Conservation (phyloP, 805 yeast genomes). For the Saccharomycopsis schoenii region DNA sequence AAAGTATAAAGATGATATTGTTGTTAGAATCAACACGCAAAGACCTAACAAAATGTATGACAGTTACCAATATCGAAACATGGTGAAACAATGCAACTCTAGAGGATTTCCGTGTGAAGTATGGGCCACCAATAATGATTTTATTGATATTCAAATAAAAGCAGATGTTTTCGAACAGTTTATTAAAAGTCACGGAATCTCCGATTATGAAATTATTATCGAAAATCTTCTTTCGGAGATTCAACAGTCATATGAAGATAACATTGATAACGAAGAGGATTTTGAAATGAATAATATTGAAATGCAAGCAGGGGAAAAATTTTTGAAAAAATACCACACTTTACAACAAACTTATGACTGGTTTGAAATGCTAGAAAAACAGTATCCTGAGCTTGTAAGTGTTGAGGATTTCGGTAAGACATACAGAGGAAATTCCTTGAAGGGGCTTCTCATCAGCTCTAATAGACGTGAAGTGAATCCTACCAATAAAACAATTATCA, state of each 20-base stretch:
- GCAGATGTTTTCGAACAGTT: conserved; percentile 3
- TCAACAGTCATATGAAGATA: conserved; percentile 4
- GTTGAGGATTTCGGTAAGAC: conserved; percentile 68
- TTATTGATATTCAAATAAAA: conserved; percentile 36
- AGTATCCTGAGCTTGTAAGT: conserved; percentile 55
- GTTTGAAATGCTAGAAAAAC: conserved; percentile 49
- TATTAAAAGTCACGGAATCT: background rate
- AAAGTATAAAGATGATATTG: conserved; percentile 34
- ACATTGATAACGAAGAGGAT: background rate
- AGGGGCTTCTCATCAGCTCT: conserved; percentile 53
- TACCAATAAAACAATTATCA: conserved; percentile 53
- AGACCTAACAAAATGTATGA: conserved; percentile 14
- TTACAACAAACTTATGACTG: conserved; percentile 61
- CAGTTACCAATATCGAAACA: background rate
- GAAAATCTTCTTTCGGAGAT: conserved; percentile 23
- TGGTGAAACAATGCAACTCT: background rate
- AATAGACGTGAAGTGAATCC: conserved; percentile 28
- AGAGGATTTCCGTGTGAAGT: conserved; percentile 16
- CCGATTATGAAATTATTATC: conserved; percentile 14
- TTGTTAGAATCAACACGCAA: conserved; percentile 32
- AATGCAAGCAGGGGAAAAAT: conserved; percentile 25
- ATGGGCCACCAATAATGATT: conserved; percentile 43
- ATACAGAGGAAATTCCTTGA: conserved; percentile 61
- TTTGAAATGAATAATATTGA: background rate
- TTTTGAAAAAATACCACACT: conserved; percentile 63